Conservation (phyloP, 441 rosid species). For the Erodium moschatum region DNA sequence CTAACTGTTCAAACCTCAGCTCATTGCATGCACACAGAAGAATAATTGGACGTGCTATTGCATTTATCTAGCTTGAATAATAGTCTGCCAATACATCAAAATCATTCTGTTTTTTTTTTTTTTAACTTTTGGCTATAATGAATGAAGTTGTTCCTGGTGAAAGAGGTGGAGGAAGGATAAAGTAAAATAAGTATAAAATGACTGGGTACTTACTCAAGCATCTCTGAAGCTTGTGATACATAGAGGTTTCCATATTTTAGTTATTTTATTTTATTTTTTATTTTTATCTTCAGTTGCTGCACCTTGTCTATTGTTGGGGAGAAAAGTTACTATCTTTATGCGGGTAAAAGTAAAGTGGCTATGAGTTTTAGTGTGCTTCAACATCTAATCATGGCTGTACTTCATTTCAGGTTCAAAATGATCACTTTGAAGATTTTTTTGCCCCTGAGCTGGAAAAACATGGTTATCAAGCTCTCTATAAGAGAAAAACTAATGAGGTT, state of each 20-base stretch:
- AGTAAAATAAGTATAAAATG: too few relatives aligned
- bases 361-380: slow-evolving; percentile 3
- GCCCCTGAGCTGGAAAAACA: slow-evolving; percentile 94
- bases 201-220: too few relatives aligned
- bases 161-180: background rate
- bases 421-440: slow-evolving; percentile 84
- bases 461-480: slow-evolving; percentile 89
- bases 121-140: background rate
- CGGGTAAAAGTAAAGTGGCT: background rate
- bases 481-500: slow-evolving; percentile 94
- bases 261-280: too few relatives aligned
- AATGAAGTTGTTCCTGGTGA: background rate
- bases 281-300: background rate
- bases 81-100: background rate
- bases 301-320: background rate
- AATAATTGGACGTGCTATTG: background rate
- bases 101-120: background rate
- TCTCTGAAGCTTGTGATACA: background rate
- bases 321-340: background rate
- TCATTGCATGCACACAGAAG: background rate
- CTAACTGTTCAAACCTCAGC: background rate
- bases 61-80: background rate
- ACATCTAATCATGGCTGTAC: background rate
- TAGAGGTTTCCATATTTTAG: background rate
- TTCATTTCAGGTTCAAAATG: slow-evolving; percentile 77